Evolutionary conservation across 2,329 filamentous ascomycete species (phyloP).

Genomic region (Setomelanomma holmii): DNA sequence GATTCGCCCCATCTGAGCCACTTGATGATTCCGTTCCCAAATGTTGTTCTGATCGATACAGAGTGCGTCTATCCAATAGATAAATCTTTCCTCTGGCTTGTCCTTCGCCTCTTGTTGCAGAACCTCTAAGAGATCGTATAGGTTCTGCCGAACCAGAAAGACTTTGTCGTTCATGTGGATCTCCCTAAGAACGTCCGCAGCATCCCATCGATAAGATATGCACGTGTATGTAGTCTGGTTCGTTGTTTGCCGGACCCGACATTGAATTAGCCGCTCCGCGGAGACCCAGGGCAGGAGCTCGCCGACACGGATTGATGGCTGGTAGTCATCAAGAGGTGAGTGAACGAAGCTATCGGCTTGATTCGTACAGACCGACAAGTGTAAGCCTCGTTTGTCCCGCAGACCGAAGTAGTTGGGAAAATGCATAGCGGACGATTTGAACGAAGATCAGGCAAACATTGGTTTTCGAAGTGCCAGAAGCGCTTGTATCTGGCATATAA

Average conservation of each 20-base stretch:
- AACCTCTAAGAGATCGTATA: conserved; percentile 9
- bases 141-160: conserved; percentile 12
- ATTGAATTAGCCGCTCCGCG: neutral
- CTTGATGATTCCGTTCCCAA: conserved; percentile 10
- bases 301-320: neutral
- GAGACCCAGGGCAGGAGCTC: neutral
- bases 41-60: conserved; percentile 12
- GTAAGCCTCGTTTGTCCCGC: no score
- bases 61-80: conserved; percentile 15
- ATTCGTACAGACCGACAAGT: no score
- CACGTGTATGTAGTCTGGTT: neutral
- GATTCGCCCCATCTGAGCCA: conserved; percentile 8
- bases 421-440: no score
- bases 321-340: neutral
- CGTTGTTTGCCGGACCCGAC: neutral
- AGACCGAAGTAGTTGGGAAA: no score
- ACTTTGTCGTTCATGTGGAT: conserved; percentile 8
- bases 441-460: no score
- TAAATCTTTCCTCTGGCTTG: neutral
- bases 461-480: no score
- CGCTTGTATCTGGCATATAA: no score
- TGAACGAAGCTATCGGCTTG: neutral
- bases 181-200: conserved; percentile 7
- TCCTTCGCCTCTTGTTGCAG: neutral
- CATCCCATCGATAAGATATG: neutral